Base-by-base conservation (phyloP, 305 asterid genomes). In the Lippia alba region DNA sequence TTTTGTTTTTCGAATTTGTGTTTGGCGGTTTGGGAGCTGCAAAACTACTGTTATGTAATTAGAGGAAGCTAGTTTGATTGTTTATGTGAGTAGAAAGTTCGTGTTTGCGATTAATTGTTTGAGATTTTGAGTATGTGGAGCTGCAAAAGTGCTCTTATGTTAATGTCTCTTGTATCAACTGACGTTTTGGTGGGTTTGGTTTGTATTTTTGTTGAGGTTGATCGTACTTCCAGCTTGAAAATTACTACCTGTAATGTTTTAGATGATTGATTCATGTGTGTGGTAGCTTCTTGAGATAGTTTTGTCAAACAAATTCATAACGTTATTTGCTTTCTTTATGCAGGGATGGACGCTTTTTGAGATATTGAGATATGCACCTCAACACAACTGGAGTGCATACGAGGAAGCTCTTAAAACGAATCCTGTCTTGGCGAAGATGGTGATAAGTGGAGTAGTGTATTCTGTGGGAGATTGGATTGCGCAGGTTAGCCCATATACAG, bases 401-500 rank as follows among this genome's bases (percentile, higher is more conserved):
- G 97, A 94, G 75, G 96, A 86, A 80, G 96, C 96, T 81, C 96
- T 94, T 54, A 91, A 81, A 77, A 71, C 86, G 10, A 91, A 94
- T 67, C 97, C 97, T 0, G 93, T 94, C 56, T 84, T 89, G 45
- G 94, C 99, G 4, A 94, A 94, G 77, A 94, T 94, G 97, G 83
- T 87, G 20, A 94, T 94, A 40, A 91, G 99, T 74, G 99, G 97
- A 67, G 91, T 91, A 9, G 97, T 94, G 44, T 94, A 94, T 55
- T 86, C 99, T 0, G 39, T 94, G 1, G 99, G 97, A 20, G 97
- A 89, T 75, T 91, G 97, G 99, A 91, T 91, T 67, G 96, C 99
- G 64, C 97, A 91, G 93, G 97, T 94, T 56, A 50, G 88, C 78
- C 51, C 9, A 69, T 74, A 12, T 14, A 54, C 4, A 5, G 0